These are phyloP conservation scores for Naganishia onofrii DNA, from an alignment of 768 basidiomycete species.

Conservation along the genomic window DNA sequence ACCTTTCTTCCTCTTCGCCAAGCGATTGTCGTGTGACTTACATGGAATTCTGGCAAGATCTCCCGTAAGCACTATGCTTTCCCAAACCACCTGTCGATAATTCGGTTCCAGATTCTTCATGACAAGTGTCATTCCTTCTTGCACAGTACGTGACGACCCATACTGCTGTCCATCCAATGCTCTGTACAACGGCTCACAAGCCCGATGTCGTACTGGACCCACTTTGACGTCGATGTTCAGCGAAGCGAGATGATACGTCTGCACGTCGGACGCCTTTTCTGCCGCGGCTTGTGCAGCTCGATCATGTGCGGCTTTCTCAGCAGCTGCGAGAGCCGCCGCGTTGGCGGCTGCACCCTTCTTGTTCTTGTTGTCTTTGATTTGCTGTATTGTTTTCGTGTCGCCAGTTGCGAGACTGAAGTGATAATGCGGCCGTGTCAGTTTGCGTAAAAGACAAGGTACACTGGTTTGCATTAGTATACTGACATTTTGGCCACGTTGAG, in stretches of 20 bases:
- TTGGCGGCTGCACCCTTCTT: slow-evolving; percentile 27
- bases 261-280: slow-evolving; percentile 29
- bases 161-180: slow-evolving; percentile 8
- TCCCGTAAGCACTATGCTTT: slow-evolving; percentile 45
- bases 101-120: slow-evolving; percentile 39
- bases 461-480: slow-evolving; percentile 7
- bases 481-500: slow-evolving; percentile 50
- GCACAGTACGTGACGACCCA: slow-evolving; percentile 39
- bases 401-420: slow-evolving; percentile 31
- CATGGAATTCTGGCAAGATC: slow-evolving; percentile 48
- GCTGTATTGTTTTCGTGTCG: slow-evolving; percentile 38
- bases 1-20: not conserved
- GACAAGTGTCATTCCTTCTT: slow-evolving; percentile 47
- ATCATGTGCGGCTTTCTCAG: slow-evolving; percentile 38
- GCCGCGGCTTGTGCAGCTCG: slow-evolving; percentile 35
- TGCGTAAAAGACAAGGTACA: not conserved
- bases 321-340: slow-evolving; percentile 38
- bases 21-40: slow-evolving; percentile 35
- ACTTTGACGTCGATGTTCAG: slow-evolving; percentile 41
- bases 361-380: slow-evolving; percentile 41
- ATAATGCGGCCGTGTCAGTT: not conserved
- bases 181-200: slow-evolving; percentile 46
- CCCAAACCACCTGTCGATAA: slow-evolving; percentile 41
- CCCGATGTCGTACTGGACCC: slow-evolving; percentile 46
- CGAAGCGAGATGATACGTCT: slow-evolving; percentile 17